Base-by-base conservation (phyloP, 805 yeast species). In the Candida coquimbonensis region DNA sequence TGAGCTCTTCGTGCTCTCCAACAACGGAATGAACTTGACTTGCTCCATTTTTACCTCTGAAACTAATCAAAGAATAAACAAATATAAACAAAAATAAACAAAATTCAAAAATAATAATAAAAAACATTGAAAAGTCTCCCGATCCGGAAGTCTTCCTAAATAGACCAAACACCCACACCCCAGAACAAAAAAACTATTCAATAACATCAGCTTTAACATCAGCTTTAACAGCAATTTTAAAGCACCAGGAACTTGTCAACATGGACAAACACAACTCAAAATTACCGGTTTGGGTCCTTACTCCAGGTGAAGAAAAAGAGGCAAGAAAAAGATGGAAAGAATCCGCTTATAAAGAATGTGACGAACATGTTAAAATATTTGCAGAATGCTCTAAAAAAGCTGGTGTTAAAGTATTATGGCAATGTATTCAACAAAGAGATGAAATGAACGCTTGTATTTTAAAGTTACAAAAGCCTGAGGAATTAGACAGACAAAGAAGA, bases 271-370 rank as follows among this genome's bases (percentile, higher is more conserved):
- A 63, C 42, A 60, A 59, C 45, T 49, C 55, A 5, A 66, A 61
- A 51, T 65, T 85, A 26, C 95, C 95, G 1, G 68, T 76, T 12
- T 86, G 95, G 95, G 75, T 83, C 51, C 67, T 86, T 21, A 76
- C 87, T 0, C 91, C 93, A 13, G 74, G 73, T 51, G 93, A 86
- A 60, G 95, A 86, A 59, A 80, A 80, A 63, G 75, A 79, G 48
- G 80, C 83, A 33, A 78, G 85, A 56, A 79, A 75, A 53, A 75
- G 85, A 55, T 80, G 90, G 81, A 78, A 84, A 61, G 73, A 68
- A 47, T 70, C 71, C 56, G 77, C 91, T 0, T 84, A 84, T 68
- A 72, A 75, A 39, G 62, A 66, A 46, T 86, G 95, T 60, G 87
- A 80, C 54, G 82, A 74, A 17, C 65, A 70, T 40, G 96, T 90